Evolutionary conservation across 1,284 basidiomycete species (phyloP), one percentile per base, ranked within the genome.

Genomic region (Sanghuangporus weigelae): DNA sequence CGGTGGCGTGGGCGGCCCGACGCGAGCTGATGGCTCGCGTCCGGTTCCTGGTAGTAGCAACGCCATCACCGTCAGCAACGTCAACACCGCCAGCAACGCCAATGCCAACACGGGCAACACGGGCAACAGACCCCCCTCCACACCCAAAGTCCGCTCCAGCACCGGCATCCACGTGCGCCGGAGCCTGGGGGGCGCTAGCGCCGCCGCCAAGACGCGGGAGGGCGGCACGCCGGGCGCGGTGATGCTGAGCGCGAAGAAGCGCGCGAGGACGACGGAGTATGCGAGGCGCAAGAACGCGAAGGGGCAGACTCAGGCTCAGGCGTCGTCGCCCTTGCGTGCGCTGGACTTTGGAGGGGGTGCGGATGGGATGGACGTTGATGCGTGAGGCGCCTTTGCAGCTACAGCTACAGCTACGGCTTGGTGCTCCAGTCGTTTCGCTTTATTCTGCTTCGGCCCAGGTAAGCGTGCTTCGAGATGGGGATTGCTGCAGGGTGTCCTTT

Each of bases 231-330:
- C 59, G 51, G 36, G 23, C 5, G 63, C 35, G 14, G 70, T 84
- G 67, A 62, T 82, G 69, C 77, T 83, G 76, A 84, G 81, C 60
- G 84, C 83, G 70, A 88, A 85, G 81, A 87, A 82, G 74, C 77
- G 81, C 63, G 82, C 80, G 44, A 79, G 87, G 69, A 84, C 87
- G 78, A 90, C 85, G 68, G 87, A 92, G 76, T 85, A 84, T 70
- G 69, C 70, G 39, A 67, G 74, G 19, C 68, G 76, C 56, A 70
- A 68, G 62, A 76, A 73, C 54, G 60, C 59, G 50, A 66, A 66
- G 60, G 57, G 40, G 44, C 44, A 16, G 23, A 14, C 56, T 21
- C 14, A 16, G 19, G 16, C 23, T 26, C 23, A 26, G 26, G 26
- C 26, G 26, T 31, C 26, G 26, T 31, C 26, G 26, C 26, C 26